Conservation (phyloP, 768 basidiomycete species). For the Neoboletus subvelutipes region DNA sequence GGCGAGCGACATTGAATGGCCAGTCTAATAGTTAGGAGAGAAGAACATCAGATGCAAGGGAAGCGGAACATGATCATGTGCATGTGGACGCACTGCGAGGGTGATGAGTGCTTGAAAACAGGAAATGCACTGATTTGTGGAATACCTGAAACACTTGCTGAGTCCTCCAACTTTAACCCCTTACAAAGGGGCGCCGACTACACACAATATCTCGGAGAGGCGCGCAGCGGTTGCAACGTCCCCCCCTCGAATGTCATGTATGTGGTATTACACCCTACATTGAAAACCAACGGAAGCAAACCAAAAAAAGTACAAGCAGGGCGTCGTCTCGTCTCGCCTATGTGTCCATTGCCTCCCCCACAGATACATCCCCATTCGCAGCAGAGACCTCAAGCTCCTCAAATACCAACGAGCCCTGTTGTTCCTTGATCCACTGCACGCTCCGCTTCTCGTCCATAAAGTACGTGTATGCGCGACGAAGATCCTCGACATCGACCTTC, state of each 20-base stretch:
- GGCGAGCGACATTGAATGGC: neutral
- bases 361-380: conserved; percentile 31
- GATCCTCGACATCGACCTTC: conserved; percentile 81
- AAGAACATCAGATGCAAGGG: neutral
- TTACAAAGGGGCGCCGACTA: no score
- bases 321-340: conserved; percentile 1
- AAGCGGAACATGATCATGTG: neutral
- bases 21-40: neutral
- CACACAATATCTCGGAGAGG: no score
- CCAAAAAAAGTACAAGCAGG: neutral
- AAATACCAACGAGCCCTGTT: conserved; percentile 71
- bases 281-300: neutral
- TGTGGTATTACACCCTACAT: neutral
- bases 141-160: neutral
- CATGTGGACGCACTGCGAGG: neutral
- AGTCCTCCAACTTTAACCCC: no score
- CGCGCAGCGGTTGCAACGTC: neutral
- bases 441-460: conserved; percentile 94
- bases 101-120: neutral
- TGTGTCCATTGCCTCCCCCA: conserved; percentile 38
- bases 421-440: conserved; percentile 88
- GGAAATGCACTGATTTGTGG: neutral
- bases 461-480: conserved; percentile 80
- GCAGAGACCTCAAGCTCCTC: conserved; percentile 55
- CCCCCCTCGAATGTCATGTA: neutral